Percentiles rank a stretch among this genome's conserved stretches.
Evolutionary conservation across 2,329 filamentous ascomycete genomes (phyloP).

Genomic region (Penicillium capsulatum): DNA sequence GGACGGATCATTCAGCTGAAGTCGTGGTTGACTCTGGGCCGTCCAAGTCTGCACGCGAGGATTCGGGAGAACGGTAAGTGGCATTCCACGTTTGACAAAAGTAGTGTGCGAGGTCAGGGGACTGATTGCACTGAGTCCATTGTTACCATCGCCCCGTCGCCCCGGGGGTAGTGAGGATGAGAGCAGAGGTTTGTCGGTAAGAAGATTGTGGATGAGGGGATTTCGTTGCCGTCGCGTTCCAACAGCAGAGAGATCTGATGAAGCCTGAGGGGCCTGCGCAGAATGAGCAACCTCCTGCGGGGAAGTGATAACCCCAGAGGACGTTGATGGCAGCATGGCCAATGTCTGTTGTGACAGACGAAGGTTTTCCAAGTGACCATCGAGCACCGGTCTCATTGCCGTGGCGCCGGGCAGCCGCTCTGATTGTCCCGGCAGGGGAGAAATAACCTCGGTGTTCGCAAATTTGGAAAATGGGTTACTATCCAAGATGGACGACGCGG

Average conservation of each 20-base stretch:
- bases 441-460: slow-evolving; percentile 28
- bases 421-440: slow-evolving; percentile 20
- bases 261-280: slow-evolving; percentile 29
- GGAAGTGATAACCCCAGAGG: slow-evolving; percentile 84
- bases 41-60: slow-evolving; percentile 63
- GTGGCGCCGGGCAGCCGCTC: slow-evolving; percentile 6
- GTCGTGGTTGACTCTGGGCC: slow-evolving; percentile 57
- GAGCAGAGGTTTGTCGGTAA: slow-evolving; percentile 89
- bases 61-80: slow-evolving; percentile 76
- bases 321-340: slow-evolving; percentile 71
- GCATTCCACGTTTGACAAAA: slow-evolving; percentile 86
- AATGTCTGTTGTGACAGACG: slow-evolving; percentile 66
- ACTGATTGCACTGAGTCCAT: slow-evolving; percentile 26
- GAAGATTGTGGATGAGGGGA: slow-evolving; percentile 87
- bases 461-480: slow-evolving; percentile 48
- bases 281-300: slow-evolving; percentile 73
- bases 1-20: slow-evolving; percentile 71
- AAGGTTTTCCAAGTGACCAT: slow-evolving; percentile 65
- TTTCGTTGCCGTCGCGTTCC: slow-evolving; percentile 64
- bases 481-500: slow-evolving; percentile 17
- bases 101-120: slow-evolving; percentile 60
- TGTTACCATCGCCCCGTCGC: slow-evolving; percentile 48
- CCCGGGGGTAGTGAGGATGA: slow-evolving; percentile 83
- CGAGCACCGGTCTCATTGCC: slow-evolving; percentile 24
- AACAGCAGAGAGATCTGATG: slow-evolving; percentile 44